These are phyloP conservation scores for Rhizopogon sp. DNA, from an alignment of 768 basidiomycete genomes.

Conservation along the genomic window DNA sequence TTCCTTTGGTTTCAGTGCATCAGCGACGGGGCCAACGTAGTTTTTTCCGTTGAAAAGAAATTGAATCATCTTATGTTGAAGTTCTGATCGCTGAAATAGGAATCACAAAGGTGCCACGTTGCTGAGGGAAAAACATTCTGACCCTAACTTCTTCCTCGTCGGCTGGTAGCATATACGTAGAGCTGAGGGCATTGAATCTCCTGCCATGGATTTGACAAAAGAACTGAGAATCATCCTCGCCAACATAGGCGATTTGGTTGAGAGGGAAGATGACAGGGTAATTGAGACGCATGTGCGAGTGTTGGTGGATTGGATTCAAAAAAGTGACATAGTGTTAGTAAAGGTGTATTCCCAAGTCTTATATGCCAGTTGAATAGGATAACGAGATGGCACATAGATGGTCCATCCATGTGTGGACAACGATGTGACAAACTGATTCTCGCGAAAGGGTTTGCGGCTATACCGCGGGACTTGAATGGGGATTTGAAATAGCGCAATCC, in stretches of 20 bases:
- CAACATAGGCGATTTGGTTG: conserved; percentile 32
- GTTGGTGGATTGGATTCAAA: conserved; percentile 2
- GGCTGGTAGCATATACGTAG: conserved; percentile 57
- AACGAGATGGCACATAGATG: conserved; percentile 26
- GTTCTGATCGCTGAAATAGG: conserved; percentile 49
- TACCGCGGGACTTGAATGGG: conserved; percentile 28
- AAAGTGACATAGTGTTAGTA: conserved; percentile 16
- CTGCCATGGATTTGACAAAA: conserved; percentile 52
- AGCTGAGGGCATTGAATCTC: conserved; percentile 50
- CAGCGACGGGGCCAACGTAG: conserved; percentile 61
- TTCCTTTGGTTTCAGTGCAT: conserved; percentile 39
- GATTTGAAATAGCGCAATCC: conserved; percentile 27
- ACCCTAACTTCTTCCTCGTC: conserved; percentile 66
- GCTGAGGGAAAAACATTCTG: conserved; percentile 6
- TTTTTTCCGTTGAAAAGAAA: conserved; percentile 61
- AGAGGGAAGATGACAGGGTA: conserved; percentile 29
- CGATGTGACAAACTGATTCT: conserved; percentile 4
- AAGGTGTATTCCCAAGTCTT: conserved; percentile 17
- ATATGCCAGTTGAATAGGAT: conserved; percentile 24
- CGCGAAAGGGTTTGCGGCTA: conserved; percentile 17
- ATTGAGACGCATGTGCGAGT: conserved; percentile 22
- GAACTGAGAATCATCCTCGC: conserved; percentile 44
- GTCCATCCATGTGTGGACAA: conserved; percentile 16
- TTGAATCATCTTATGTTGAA: conserved; percentile 61
- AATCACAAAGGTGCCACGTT: not conserved